A percentile compares a stretch with the other conserved stretches of the same genome.
Evolutionary conservation across 257 asterid genomes (phyloP).

Genomic region (Solanum chmielewskii): DNA sequence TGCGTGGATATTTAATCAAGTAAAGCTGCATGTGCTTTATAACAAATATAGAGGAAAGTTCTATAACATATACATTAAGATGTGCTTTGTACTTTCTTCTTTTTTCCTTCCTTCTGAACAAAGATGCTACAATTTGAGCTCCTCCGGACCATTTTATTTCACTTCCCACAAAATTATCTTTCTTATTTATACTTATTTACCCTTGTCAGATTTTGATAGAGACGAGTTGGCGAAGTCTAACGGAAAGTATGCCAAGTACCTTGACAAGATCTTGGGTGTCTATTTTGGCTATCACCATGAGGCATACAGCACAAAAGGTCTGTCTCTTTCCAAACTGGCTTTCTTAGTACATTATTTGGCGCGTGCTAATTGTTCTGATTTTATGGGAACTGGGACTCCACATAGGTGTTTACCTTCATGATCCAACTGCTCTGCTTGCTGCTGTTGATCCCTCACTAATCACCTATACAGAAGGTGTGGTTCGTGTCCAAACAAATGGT

Average conservation of each 20-base stretch:
- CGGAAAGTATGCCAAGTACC: constrained; percentile 68
- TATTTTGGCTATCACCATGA: constrained; percentile 79
- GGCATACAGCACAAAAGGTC: constrained; percentile 80
- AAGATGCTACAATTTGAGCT: neutral
- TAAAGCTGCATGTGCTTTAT: neutral
- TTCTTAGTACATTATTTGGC: neutral
- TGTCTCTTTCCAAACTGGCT: neutral
- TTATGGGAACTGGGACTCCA: neutral
- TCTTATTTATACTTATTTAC: neutral
- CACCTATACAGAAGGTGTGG: constrained; percentile 78
- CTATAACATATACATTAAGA: neutral
- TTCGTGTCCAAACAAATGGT: constrained; percentile 83
- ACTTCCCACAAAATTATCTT: neutral
- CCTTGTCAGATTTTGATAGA: constrained; percentile 56
- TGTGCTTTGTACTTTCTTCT: neutral
- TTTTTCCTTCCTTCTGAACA: neutral
- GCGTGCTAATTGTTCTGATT: neutral
- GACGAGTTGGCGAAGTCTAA: constrained; percentile 51
- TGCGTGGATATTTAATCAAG: neutral
- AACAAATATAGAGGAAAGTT: neutral
- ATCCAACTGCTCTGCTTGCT: constrained; percentile 82
- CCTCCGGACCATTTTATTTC: neutral
- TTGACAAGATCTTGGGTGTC: constrained; percentile 70
- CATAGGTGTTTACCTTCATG: constrained; percentile 94
- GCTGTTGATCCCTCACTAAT: constrained; percentile 80